Evolutionary conservation across 2,329 filamentous ascomycete species (phyloP).

Genomic region (Pseudogymnoascus sp.): DNA sequence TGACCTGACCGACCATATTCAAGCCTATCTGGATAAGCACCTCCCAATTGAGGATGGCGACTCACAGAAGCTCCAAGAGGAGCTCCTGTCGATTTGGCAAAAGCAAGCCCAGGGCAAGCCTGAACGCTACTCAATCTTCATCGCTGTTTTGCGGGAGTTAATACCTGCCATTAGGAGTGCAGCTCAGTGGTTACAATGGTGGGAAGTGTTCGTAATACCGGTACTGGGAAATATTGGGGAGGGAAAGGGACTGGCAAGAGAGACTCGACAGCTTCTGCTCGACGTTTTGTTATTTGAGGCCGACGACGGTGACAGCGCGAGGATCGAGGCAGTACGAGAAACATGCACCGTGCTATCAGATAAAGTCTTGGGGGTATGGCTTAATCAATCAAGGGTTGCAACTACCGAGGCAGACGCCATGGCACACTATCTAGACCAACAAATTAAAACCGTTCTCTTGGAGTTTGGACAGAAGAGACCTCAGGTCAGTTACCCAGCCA

Average conservation of each 20-base stretch:
- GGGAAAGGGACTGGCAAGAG: constrained; percentile 54
- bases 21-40: constrained; percentile 60
- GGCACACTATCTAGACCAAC: constrained; percentile 36
- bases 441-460: constrained; percentile 38
- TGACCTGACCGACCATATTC: constrained; percentile 52
- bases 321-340: constrained; percentile 35
- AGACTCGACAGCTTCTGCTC: constrained; percentile 56
- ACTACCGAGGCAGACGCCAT: constrained; percentile 34
- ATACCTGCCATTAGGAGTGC: constrained; percentile 55
- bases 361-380: constrained; percentile 48
- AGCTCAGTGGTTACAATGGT: constrained; percentile 60
- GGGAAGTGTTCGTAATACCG: constrained; percentile 52
- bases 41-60: constrained; percentile 57
- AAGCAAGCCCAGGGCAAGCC: constrained; percentile 50
- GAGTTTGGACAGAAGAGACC: constrained; percentile 56
- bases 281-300: constrained; percentile 56
- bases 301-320: constrained; percentile 40
- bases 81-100: constrained; percentile 58
- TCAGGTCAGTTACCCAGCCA: constrained; percentile 34
- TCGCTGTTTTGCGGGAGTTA: constrained; percentile 56
- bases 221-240: constrained; percentile 48
- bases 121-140: constrained; percentile 55
- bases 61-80: constrained; percentile 64
- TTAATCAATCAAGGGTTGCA: constrained; percentile 35
- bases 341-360: constrained; percentile 44